phyloP scores from a whole-genome alignment of 2,329 filamentous ascomycete species.

The Neopestalotiopsis sp. region DNA sequence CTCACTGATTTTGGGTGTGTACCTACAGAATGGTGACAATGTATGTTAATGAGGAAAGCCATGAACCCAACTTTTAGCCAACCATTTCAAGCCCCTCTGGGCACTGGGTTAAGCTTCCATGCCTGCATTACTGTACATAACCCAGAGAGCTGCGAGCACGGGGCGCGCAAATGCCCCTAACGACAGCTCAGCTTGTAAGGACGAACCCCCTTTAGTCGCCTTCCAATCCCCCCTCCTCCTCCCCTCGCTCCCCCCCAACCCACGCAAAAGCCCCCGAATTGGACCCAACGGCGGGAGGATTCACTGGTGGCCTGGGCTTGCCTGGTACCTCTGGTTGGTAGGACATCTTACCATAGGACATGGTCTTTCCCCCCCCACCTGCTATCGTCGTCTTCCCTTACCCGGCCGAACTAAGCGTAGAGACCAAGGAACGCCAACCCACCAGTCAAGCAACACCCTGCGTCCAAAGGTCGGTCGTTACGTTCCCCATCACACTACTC shows the following conservation, averaged over 20 bases:
- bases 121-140: background rate
- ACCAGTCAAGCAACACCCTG: background rate
- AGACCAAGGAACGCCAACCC: background rate
- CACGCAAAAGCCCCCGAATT: background rate
- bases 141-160: background rate
- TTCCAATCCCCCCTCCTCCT: background rate
- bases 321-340: background rate
- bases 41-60: background rate
- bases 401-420: constrained; percentile 1
- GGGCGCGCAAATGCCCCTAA: background rate
- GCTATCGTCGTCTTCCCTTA: constrained; percentile 2
- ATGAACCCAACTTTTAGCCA: background rate
- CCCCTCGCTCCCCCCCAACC: background rate
- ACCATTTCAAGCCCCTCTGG: background rate
- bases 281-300: background rate
- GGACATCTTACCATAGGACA: background rate
- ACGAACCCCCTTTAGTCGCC: background rate
- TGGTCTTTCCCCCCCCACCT: background rate
- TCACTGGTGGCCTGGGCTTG: background rate
- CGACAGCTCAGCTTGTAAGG: background rate
- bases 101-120: background rate
- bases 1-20: background rate
- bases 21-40: background rate
- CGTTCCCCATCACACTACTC: background rate
- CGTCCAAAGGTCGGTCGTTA: background rate